Evolutionary conservation across 495 filamentous ascomycete species (phyloP).

Genomic region (Letharia columbiana): DNA sequence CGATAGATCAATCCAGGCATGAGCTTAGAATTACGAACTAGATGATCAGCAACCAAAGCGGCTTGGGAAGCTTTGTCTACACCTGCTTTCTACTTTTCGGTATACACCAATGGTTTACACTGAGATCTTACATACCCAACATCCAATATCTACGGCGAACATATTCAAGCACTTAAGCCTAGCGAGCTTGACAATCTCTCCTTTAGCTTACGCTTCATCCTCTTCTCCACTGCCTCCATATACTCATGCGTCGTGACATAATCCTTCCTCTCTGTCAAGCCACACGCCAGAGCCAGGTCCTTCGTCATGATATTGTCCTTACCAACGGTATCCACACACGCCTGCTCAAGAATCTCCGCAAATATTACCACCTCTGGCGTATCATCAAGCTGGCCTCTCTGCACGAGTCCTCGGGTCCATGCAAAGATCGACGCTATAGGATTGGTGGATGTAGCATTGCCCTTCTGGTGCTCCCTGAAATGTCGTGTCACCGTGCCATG

Average conservation of each 20-base stretch:
- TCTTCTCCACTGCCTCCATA: slow-evolving; percentile 77
- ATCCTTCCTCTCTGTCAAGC: slow-evolving; percentile 67
- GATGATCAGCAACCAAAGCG: slow-evolving; percentile 9
- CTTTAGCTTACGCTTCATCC: slow-evolving; percentile 58
- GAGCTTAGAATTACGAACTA: slow-evolving; percentile 6
- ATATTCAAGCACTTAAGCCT: neutral
- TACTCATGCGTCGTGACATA: slow-evolving; percentile 89
- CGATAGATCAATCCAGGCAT: slow-evolving; percentile 11
- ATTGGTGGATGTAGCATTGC: slow-evolving; percentile 93
- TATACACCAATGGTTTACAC: neutral
- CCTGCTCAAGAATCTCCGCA: slow-evolving; percentile 83
- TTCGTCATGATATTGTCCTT: slow-evolving; percentile 97
- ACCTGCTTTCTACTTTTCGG: neutral
- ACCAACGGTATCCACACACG: slow-evolving; percentile 91
- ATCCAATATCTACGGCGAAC: slow-evolving; percentile 6
- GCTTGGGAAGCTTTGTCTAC: neutral
- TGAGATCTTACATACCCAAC: neutral
- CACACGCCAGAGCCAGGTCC: slow-evolving; percentile 86
- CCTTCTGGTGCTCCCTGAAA: slow-evolving; percentile 98
- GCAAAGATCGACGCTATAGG: slow-evolving; percentile 98
- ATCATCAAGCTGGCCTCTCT: slow-evolving; percentile 81
- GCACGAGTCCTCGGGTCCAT: slow-evolving; percentile 91
- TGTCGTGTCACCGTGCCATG: slow-evolving; percentile 98
- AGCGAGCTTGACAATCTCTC: slow-evolving; percentile 36
- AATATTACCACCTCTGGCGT: slow-evolving; percentile 84